Base-by-base conservation (phyloP, 257 asterid genomes). In the Linaria vulgaris region DNA sequence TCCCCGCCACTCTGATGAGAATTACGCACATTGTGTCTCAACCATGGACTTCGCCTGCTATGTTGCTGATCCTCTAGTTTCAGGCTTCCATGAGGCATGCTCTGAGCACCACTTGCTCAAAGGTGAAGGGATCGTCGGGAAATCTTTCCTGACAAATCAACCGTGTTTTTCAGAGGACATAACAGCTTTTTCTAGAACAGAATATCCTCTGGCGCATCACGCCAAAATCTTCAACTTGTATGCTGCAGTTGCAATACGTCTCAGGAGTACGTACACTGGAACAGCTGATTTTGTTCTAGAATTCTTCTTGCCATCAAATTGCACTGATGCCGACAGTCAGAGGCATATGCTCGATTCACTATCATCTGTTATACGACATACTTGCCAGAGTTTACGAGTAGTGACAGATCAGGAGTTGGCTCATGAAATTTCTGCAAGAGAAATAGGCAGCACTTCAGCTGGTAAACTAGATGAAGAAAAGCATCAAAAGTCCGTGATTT, bases 111-210 rank as follows among this genome's bases (percentile, higher is more conserved):
- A 88, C 76, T 76, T 88, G 78, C 91, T 88, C 54, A 85, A 82
- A 79, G 96, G 91, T 17, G 95, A 88, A 77, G 96, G 96, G 23
- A 67, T 88, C 72, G 82, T 81, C 12, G 96, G 96, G 22, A 80
- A 80, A 76, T 89, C 96, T 24, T 88, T 88, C 73, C 71, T 68
- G 22, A 85, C 91, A 25, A 85, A 88, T 43, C 89, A 83, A 56
- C 89, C 95, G 14, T 85, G 96, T 63, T 88, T 85, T 43, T 70
- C 94, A 0, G 76, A 78, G 47, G 90, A 88, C 65, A 65, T 88
- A 37, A 88, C 91, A 0, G 76, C 79, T 56, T 83, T 76, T 34
- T 78, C 88, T 82, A 85, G 78, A 75, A 80, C 88, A 27, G 96
- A 88, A 21, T 88, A 88, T 57, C 95, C 96, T 50, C 81, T 88